Conservation (phyloP, 176 grass and related monocot genomes). For the Oryza meyeriana region DNA sequence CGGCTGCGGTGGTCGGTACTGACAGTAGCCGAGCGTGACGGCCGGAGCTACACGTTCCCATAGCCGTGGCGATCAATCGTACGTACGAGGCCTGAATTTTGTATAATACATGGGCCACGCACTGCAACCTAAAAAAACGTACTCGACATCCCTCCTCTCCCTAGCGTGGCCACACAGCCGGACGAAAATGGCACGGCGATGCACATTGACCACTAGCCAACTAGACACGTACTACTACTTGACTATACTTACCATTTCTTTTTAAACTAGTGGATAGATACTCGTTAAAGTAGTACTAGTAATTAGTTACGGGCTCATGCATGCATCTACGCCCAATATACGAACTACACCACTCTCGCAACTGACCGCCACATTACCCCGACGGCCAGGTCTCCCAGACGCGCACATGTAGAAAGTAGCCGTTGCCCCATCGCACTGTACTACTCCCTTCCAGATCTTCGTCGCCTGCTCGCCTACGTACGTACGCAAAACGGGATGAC, state of each 20-base stretch:
- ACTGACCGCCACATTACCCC: not conserved
- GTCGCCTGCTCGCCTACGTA: not conserved
- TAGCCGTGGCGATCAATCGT: not conserved
- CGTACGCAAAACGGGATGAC: not conserved
- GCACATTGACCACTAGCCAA: not conserved
- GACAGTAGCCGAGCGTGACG: no score
- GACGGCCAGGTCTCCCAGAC: not conserved
- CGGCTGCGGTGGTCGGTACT: no score
- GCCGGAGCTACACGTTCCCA: not conserved
- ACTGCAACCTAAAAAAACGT: not conserved
- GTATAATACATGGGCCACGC: not conserved
- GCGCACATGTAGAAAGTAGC: not conserved
- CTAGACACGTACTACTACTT: not conserved
- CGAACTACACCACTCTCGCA: not conserved
- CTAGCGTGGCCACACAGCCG: not conserved
- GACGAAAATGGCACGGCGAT: not conserved
- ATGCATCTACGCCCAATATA: not conserved
- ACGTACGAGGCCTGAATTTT: not conserved
- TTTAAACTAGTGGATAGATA: not conserved
- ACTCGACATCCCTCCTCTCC: not conserved
- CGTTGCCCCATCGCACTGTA: not conserved
- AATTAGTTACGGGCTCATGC: not conserved
- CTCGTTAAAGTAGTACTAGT: not conserved
- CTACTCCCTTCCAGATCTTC: not conserved
- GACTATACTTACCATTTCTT: not conserved